These are phyloP conservation scores for Fraxinus anomala DNA, from an alignment of 257 asterid genomes.

Conservation along the genomic window DNA sequence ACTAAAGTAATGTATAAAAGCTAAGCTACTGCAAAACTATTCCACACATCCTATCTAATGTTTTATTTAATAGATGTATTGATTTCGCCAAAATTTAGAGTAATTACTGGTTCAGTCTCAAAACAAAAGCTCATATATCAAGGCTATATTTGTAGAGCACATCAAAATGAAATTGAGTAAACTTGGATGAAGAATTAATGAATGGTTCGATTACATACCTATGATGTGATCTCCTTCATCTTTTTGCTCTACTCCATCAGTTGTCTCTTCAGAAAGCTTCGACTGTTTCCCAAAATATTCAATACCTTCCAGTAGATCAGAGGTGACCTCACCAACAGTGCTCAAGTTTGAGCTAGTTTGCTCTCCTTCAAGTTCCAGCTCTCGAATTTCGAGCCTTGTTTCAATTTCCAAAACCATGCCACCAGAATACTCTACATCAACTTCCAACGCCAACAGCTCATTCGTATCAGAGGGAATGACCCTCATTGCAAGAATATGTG, in stretches of 20 bases:
- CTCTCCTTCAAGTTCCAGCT: constrained; percentile 70
- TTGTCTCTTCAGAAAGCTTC: constrained; percentile 51
- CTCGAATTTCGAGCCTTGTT: constrained; percentile 87
- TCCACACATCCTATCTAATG: constrained; percentile 8
- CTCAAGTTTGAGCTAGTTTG: constrained; percentile 44
- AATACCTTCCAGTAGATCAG: constrained; percentile 83
- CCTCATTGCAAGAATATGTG: constrained; percentile 81
- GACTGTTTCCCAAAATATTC: constrained; percentile 55
- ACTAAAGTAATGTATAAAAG: not conserved
- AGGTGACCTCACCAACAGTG: constrained; percentile 57
- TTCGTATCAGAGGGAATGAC: constrained; percentile 82
- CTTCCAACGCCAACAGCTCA: constrained; percentile 84
- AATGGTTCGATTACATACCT: constrained; percentile 44
- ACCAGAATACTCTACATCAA: constrained; percentile 81
- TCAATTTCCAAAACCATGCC: constrained; percentile 70
- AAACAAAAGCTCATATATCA: constrained; percentile 7
- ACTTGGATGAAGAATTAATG: constrained; percentile 17
- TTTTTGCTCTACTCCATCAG: constrained; percentile 40
- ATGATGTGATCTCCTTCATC: constrained; percentile 47
- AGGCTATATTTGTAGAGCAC: constrained; percentile 14
- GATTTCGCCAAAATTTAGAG: constrained; percentile 12
- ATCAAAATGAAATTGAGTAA: constrained; percentile 24
- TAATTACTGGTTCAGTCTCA: not conserved
- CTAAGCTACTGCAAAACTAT: constrained; percentile 4
- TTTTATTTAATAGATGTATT: not conserved